Base-by-base conservation (phyloP, 2,329 filamentous ascomycete species). In the Xylaria sp. region DNA sequence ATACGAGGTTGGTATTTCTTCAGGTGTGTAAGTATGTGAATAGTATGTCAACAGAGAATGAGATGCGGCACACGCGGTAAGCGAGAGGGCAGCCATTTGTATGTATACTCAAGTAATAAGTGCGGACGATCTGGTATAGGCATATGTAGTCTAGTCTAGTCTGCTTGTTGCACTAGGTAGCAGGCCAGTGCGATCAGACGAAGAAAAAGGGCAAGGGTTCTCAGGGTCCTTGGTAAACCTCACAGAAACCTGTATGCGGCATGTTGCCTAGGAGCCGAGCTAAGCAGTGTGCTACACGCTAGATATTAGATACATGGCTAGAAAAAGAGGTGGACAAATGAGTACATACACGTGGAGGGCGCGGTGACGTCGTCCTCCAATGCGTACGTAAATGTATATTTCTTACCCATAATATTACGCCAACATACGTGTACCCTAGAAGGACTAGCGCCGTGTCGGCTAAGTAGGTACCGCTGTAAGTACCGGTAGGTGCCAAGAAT, bases 301-400 rank as follows among this genome's bases (percentile, higher is more conserved):
- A 52, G n/a, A n/a, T 28, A 46, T 20, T 62, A 59, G 43, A 60
- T 49, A 23, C 51, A n/a, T 59, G 48, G 31, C 33, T 41, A 31
- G 33, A 51, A 2, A 18, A 57, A 64, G 25, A 63, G 43, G 46
- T 57, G 62, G 62, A 39, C 62, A 59, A 59, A 65, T 65, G 25
- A 41, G 52, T 13, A 33, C 31, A 18, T 66, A 41, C 64, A 64
- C 62, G 46, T 64, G 55, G 56, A 59, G 51, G 41, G 51, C 57
- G 57, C 49, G 51, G 59, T 60, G 67, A 67, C 63, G 67, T 69
- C 67, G 67, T 67, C 63, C 28, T 49, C 58, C 54, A 54, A 46
- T 60, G 60, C 49, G 41, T 36, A 36, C 33, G 33, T 36, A 36
- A 36, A 36, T 36, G 33, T 56, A 41, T 64, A 41, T 64, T 54